phyloP scores from a whole-genome alignment of 139 green algal species.

The Chlamydomonas sp. region DNA sequence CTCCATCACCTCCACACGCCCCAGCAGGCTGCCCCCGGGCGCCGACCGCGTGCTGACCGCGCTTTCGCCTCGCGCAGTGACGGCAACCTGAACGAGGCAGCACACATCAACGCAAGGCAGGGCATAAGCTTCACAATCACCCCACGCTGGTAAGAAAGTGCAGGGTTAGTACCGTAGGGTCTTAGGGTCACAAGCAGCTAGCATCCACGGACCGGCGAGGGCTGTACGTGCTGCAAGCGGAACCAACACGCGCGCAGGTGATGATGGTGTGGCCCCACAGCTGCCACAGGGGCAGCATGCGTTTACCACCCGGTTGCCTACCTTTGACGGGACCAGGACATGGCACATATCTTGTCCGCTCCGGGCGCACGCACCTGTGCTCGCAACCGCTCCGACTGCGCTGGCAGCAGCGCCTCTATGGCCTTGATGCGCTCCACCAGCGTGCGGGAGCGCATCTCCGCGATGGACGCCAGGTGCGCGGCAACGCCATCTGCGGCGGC shows the following conservation, averaged over 20 bases:
- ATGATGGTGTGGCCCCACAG: too few relatives aligned
- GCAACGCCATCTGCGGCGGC: conserved; percentile 25
- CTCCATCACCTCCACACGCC: conserved; percentile 75
- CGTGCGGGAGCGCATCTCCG: conserved; percentile 19
- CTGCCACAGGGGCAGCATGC: too few relatives aligned
- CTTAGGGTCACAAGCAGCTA: too few relatives aligned
- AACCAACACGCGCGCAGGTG: too few relatives aligned
- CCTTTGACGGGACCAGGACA: not conserved
- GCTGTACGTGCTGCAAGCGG: too few relatives aligned
- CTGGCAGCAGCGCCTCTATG: conserved; percentile 68
- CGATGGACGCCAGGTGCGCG: not conserved
- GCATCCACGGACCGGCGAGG: too few relatives aligned
- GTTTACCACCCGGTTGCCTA: too few relatives aligned
- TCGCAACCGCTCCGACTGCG: conserved; percentile 47
- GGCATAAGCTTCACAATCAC: conserved; percentile 10
- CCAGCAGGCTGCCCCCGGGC: conserved; percentile 69
- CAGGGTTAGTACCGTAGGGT: too few relatives aligned
- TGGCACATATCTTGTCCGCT: too few relatives aligned
- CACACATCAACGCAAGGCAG: not conserved
- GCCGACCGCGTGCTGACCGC: conserved; percentile 42
- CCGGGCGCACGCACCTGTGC: not conserved
- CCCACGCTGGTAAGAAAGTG: too few relatives aligned
- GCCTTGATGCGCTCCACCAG: conserved; percentile 62
- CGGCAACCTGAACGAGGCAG: not conserved
- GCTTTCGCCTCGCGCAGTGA: not conserved